Evolutionary conservation across 2,329 filamentous ascomycete genomes (phyloP).

Genomic region (Bimuria novae-zelandiae): DNA sequence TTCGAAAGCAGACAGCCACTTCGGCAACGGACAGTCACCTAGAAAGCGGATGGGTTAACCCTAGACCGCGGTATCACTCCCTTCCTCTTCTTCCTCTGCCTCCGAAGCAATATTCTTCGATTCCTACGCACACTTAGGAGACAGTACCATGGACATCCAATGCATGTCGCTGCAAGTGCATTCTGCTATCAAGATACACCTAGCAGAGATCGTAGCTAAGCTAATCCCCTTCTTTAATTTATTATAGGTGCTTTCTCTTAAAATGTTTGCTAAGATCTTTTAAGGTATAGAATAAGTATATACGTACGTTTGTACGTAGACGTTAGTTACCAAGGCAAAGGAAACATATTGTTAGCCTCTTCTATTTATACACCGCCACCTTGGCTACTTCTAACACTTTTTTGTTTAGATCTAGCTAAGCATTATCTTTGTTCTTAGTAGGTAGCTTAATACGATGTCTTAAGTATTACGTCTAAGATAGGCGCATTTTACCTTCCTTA

Average conservation of each 20-base stretch:
- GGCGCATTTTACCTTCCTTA: conserved; percentile 13
- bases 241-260: neutral
- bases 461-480: neutral
- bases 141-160: neutral
- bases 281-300: neutral
- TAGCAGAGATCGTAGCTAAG: neutral
- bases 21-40: too few species aligned
- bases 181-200: neutral
- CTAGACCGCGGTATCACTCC: too few species aligned
- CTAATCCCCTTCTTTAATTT: neutral
- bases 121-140: neutral
- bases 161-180: neutral
- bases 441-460: neutral
- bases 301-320: neutral
- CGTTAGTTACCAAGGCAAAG: neutral
- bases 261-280: neutral
- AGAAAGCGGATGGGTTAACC: too few species aligned
- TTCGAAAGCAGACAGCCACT: too few species aligned
- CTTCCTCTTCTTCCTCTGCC: too few species aligned
- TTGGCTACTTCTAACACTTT: conserved; percentile 19
- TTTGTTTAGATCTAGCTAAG: conserved; percentile 9
- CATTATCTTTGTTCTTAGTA: conserved; percentile 10
- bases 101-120: too few species aligned
- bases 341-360: neutral
- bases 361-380: neutral